A percentile compares a stretch with the other conserved stretches of the same genome.
phyloP scores from a whole-genome alignment of 139 green algal species.

The Edaphochlamys debaryana region DNA sequence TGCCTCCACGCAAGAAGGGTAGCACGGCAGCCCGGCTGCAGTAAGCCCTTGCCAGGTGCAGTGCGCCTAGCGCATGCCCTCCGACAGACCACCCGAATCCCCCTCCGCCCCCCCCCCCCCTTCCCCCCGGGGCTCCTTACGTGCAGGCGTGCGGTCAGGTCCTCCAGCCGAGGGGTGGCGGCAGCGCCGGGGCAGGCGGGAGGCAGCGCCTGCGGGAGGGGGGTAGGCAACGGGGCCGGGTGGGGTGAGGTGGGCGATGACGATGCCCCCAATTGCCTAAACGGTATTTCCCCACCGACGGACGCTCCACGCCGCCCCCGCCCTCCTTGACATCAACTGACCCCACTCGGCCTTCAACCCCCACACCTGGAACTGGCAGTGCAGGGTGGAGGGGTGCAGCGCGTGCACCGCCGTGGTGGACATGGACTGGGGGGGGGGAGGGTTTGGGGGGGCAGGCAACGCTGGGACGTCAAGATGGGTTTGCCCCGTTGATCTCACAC shows the following conservation, averaged over 20 bases:
- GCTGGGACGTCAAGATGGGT: neutral
- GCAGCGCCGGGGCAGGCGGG: neutral
- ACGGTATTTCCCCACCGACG: too few species aligned
- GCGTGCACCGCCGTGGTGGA: conserved; percentile 2
- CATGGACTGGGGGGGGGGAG: conserved; percentile 18
- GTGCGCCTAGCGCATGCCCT: too few species aligned
- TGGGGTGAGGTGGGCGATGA: neutral
- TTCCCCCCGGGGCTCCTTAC: neutral
- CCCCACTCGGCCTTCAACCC: neutral
- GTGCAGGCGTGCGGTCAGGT: conserved; percentile 21
- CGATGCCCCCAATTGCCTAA: too few species aligned
- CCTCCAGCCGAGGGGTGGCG: conserved; percentile 16
- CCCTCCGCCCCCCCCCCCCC: neutral
- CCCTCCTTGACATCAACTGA: too few species aligned
- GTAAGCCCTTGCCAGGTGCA: neutral
- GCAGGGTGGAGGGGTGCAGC: conserved; percentile 34
- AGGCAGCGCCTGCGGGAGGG: neutral
- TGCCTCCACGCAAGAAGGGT: neutral
- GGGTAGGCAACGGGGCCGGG: neutral
- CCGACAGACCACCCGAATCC: neutral
- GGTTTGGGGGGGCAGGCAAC: neutral
- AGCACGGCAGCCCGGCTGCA: neutral
- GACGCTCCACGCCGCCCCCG: too few species aligned
- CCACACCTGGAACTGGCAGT: conserved; percentile 39
- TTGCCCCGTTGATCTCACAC: too few species aligned